Base-by-base conservation (phyloP, 73 alveolate species). In the Uronychia binucleata region DNA sequence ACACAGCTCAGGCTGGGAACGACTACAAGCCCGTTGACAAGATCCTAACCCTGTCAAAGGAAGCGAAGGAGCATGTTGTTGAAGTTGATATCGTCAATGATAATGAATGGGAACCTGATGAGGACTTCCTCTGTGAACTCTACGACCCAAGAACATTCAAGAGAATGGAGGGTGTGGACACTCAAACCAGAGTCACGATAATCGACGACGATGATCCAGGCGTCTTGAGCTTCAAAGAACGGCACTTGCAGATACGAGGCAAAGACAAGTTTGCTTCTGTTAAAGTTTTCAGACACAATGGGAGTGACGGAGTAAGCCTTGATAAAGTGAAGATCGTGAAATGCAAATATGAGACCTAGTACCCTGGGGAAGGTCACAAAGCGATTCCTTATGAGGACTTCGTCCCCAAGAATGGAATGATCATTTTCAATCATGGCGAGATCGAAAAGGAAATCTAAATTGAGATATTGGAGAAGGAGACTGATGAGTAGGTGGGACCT, bases 201-300 rank as follows among this genome's bases (percentile, higher is more conserved):
- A 84, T 90, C 27, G 95, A 90, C 57, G 95, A 90, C 74, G 95
- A 90, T 76, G 81, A 79, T 26, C 95, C 95, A 79, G 95, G 95
- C 0, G 28, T 31, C 0, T 46, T 90, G 0, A 57, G 92, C n/a
- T 90, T 90, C 79, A 58, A 8, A 11, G 34, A 58, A 0, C 1
- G 78, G 0, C 58, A 84, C 1, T 31, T 80, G 1, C 33, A 80
- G 28, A 83, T 80, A 5, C 77, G 46, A n/a, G 82, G 85, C 77
- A 30, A 85, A 31, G 90, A 90, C 31, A 57, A 46, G 29, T 30
- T 35, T 1, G 89, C 80, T 1, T 57, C 1, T n/a, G 31, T 88
- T 27, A 57, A 76, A 1, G 85, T 89, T 19, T 8, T 75, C 0
- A 58, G 95, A 58, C 59, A 60, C 33, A 34, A 90, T 80, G 95